Evolutionary conservation across 2,329 filamentous ascomycete species (phyloP).

Genomic region (Hypoxylon rubiginosum): DNA sequence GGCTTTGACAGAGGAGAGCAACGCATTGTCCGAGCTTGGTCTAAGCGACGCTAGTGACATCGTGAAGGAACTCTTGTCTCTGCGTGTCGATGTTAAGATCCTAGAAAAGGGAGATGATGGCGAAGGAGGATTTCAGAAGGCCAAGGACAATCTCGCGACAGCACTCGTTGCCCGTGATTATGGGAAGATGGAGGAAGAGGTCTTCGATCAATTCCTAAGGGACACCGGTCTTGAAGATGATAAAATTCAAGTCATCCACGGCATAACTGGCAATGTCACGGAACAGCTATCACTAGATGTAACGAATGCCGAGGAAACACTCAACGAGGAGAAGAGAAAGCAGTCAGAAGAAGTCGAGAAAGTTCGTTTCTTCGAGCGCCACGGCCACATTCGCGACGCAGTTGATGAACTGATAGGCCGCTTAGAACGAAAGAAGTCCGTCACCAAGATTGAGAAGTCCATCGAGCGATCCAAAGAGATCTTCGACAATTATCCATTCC

Average conservation of each 20-base stretch:
- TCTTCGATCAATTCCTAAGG: conserved; percentile 26
- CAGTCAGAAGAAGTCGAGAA: conserved; percentile 22
- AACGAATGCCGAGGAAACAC: conserved; percentile 14
- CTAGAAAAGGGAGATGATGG: conserved; percentile 28
- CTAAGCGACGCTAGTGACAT: conserved; percentile 9
- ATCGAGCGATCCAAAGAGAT: conserved; percentile 45
- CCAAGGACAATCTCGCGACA: conserved; percentile 19
- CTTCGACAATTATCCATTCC: conserved; percentile 47
- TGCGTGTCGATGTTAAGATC: conserved; percentile 25
- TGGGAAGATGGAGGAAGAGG: conserved; percentile 27
- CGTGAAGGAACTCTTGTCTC: conserved; percentile 16
- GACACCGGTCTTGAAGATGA: conserved; percentile 30
- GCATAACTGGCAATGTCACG: not conserved
- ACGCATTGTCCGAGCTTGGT: conserved; percentile 18
- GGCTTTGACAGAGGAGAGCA: conserved; percentile 8
- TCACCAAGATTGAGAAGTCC: conserved; percentile 48
- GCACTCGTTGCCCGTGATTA: conserved; percentile 20
- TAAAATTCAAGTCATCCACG: conserved; percentile 17
- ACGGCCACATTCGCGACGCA: conserved; percentile 45
- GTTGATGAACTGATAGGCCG: conserved; percentile 44
- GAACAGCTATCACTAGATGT: conserved; percentile 8
- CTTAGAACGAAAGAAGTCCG: conserved; percentile 48
- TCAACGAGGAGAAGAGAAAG: conserved; percentile 18
- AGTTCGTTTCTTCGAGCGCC: conserved; percentile 42
- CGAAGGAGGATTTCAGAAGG: conserved; percentile 23